Evolutionary conservation across 1,139 yeast genomes (phyloP).

Genomic region (Geotrichum candidum): DNA sequence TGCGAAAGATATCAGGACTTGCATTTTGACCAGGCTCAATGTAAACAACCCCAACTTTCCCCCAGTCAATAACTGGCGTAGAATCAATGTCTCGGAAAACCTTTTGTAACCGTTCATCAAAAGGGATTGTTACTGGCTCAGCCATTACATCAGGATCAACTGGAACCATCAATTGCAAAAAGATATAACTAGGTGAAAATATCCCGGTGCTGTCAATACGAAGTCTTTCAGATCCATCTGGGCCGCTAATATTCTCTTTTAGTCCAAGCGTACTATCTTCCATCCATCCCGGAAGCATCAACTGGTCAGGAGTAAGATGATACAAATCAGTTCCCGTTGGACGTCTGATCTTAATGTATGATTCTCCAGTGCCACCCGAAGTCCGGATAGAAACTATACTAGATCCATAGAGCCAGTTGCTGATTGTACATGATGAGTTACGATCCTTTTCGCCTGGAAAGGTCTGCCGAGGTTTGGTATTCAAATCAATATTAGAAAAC

Average conservation of each 20-base stretch:
- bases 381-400: conserved; percentile 56
- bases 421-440: conserved; percentile 19
- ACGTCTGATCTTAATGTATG: conserved; percentile 52
- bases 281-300: conserved; percentile 38
- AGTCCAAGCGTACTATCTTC: conserved; percentile 15
- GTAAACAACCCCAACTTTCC: conserved; percentile 74
- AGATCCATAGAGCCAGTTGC: conserved; percentile 57
- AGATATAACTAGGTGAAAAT: conserved; percentile 39
- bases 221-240: conserved; percentile 3
- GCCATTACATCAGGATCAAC: conserved; percentile 23
- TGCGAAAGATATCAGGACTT: conserved; percentile 26
- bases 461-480: conserved; percentile 27
- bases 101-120: conserved; percentile 48
- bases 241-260: background rate
- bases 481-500: conserved; percentile 56
- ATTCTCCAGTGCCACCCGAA: conserved; percentile 46
- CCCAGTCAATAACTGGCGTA: conserved; percentile 75
- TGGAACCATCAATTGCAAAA: conserved; percentile 40
- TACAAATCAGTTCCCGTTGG: conserved; percentile 61
- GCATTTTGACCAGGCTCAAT: conserved; percentile 57
- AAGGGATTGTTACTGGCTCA: conserved; percentile 41
- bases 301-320: conserved; percentile 42
- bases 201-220: conserved; percentile 5
- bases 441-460: background rate
- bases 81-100: conserved; percentile 64